These are phyloP conservation scores for Neurospora terricola DNA, from an alignment of 495 filamentous ascomycete species.

Conservation along the genomic window DNA sequence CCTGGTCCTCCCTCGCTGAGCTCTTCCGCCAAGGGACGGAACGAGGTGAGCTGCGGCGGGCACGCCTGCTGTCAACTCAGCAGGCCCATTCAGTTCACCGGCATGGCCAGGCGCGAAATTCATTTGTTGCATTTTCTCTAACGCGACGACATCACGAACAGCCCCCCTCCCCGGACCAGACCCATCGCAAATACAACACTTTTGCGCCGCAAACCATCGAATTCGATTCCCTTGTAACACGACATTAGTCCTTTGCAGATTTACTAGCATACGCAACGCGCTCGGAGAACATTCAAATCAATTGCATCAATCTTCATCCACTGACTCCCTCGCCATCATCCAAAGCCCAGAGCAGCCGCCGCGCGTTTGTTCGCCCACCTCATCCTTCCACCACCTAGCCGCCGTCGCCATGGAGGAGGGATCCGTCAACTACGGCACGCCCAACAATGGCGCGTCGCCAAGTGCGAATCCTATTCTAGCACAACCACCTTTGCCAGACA, in stretches of 20 bases:
- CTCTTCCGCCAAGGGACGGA: background rate
- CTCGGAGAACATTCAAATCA: background rate
- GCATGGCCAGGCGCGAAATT: conserved; percentile 18
- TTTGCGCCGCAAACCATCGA: conserved; percentile 12
- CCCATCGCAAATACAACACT: conserved; percentile 10
- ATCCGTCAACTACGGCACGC: conserved; percentile 42
- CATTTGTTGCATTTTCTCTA: conserved; percentile 18
- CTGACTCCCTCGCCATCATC: background rate
- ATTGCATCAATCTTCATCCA: background rate
- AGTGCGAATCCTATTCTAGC: conserved; percentile 40
- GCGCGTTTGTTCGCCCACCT: background rate
- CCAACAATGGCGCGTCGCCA: conserved; percentile 41
- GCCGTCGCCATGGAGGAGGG: conserved; percentile 43
- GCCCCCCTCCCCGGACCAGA: conserved; percentile 3
- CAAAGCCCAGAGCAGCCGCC: background rate
- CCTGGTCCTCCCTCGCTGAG: background rate
- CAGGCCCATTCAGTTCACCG: conserved; percentile 3
- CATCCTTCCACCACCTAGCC: background rate
- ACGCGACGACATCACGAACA: conserved; percentile 24
- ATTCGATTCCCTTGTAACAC: background rate
- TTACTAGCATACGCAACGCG: background rate
- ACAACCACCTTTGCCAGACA: conserved; percentile 38
- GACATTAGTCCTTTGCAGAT: background rate
- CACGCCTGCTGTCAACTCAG: background rate
- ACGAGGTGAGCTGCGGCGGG: background rate